Base-by-base conservation (phyloP, 2,329 filamentous ascomycete genomes). In the Clonostachys sp. region DNA sequence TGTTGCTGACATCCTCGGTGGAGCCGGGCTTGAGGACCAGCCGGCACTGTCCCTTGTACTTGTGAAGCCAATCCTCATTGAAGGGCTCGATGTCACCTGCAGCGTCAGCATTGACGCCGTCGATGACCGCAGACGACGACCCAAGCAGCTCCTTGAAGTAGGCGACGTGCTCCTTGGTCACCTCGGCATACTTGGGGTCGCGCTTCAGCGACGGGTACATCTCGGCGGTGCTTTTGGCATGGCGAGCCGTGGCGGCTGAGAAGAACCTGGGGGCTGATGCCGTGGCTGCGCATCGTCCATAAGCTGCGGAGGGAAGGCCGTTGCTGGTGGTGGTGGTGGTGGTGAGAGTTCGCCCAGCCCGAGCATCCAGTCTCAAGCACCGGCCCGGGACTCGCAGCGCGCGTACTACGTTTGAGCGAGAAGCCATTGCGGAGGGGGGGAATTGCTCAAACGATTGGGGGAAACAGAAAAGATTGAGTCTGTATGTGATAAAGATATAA, bases 61-160 rank as follows among this genome's bases (percentile, higher is more conserved):
- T 99, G 68, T 89, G 86, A 91, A 99, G 96, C 94, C 95, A 99
- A 71, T 99, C 94, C 63, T 85, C 83, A 69, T 99, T 99, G 78
- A 91, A 99, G 8, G 88, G 81, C 63, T 94, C 89, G 54, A 97
- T 78, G 62, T 97, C 94, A 58, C 89, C 87, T 13, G 83, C 64
- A 33, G 71, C 83, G 66, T 91, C 83, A 24, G 52, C 53, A 5
- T 83, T 89, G 47, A 96, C 78, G 45, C 89, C 89, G 63, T 96
- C 91, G 51, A 97, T 81, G 45, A 96, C 77, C 3, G 90, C 91
- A 35, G 87, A 88, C 35, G 86, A 82, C 44, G 80, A 78, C 47
- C 90, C 89, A 34, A 99, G 78, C n/a, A 96, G 70, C 17, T 82
- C 73, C 63, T 86, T 84, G 77, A 99, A 96, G 70, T 81, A 84